A percentile compares a stretch with the other conserved stretches of the same genome.
These are phyloP conservation scores for Setaria italica DNA, from an alignment of 202 grass and related monocot species.

Conservation along the genomic window DNA sequence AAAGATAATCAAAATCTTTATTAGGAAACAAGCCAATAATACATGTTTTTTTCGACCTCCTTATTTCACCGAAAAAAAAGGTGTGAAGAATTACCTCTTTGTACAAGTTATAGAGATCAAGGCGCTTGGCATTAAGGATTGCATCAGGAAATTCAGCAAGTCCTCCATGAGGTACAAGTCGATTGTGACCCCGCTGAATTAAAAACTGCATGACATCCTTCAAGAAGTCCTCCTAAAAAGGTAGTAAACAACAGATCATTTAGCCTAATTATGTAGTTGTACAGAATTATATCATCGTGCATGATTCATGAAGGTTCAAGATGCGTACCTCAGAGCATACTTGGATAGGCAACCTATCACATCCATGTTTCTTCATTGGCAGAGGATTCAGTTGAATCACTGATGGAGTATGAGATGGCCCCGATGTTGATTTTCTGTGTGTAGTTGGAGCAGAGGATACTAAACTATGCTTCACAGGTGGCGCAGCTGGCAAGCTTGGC, in stretches of 20 bases:
- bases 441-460: constrained; percentile 52
- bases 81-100: constrained; percentile 74
- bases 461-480: constrained; percentile 65
- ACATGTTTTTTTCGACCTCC: not conserved
- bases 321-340: constrained; percentile 75
- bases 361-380: constrained; percentile 98
- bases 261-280: constrained; percentile 2
- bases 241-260: constrained; percentile 30
- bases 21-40: constrained; percentile 10
- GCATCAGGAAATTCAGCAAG: constrained; percentile 96
- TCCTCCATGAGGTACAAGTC: constrained; percentile 92
- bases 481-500: constrained; percentile 47
- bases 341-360: constrained; percentile 79
- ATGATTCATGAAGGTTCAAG: constrained; percentile 43
- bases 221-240: constrained; percentile 81
- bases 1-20: constrained; percentile 27
- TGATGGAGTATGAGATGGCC: constrained; percentile 61
- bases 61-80: constrained; percentile 19
- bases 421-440: constrained; percentile 81
- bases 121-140: constrained; percentile 92
- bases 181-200: constrained; percentile 79
- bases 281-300: constrained; percentile 31
- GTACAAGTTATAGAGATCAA: constrained; percentile 99
- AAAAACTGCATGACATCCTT: constrained; percentile 99
- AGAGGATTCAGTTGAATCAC: constrained; percentile 85